Evolutionary conservation across 164 flowering plant species (phyloP), one percentile per base, ranked within the genome.

Genomic region (Saururus chinensis): DNA sequence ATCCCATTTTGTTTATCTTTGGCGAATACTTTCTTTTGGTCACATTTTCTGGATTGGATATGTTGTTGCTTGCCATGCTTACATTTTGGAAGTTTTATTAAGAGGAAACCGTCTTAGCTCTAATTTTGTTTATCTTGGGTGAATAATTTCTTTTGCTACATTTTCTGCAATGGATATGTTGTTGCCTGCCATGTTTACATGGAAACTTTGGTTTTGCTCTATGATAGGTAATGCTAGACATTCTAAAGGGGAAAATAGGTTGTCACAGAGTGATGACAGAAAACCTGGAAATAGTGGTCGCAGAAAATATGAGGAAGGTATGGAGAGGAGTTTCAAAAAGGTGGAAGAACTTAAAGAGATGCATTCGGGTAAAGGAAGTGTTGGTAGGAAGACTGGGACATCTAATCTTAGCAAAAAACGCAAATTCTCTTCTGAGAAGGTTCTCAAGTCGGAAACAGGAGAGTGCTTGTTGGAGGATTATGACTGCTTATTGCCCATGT

Each of bases 141-240:
- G 21, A 51, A 51, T 51, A 6, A 21, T n/a, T n/a, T n/a, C 17
- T 51, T 51, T 19, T 11, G 21, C 19, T 51, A 19, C 21, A 51
- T 8, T 19, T 16, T 51, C 16, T 21, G 19, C 54, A n/a, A 19
- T 21, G 24, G 57, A 24, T 20, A 54, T 20, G 26, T 21, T 21
- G 16, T 54, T n/a, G 25, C 0, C 3, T 24, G 13, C 40, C 20
- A 26, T 14, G 7, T 26, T 25, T 10, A 10, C n/a, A 19, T 35
- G 41, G 35, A 37, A 17, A n/a, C 20, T 6, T 9, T 45, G 35
- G 37, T 58, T 37, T 7, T 58, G 12, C 35, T 37, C 10, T 19
- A 30, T 58, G 10, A 19, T 58, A 82, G 86, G 67, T 74, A 57
- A 7, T 62, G 20, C n/a, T 58, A 64, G 69, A 63, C 64, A 70